phyloP scores from a whole-genome alignment of 768 basidiomycete genomes.

The Termitomyces sp. region DNA sequence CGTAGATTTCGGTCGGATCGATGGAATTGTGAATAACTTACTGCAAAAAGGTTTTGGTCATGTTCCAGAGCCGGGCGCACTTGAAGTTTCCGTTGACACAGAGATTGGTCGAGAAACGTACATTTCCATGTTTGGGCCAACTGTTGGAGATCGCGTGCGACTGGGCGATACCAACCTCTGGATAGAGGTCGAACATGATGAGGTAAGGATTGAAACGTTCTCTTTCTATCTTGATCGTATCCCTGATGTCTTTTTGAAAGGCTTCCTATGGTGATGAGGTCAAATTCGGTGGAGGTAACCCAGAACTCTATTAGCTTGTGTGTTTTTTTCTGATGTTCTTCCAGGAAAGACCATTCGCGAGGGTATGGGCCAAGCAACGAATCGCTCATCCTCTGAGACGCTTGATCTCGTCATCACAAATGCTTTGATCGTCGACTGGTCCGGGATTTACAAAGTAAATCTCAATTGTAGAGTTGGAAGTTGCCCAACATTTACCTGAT shows the following conservation, averaged over 20 bases:
- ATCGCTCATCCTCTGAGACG: conserved; percentile 57
- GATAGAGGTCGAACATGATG: conserved; percentile 89
- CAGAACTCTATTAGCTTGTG: not conserved
- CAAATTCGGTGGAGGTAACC: conserved; percentile 91
- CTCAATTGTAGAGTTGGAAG: not conserved
- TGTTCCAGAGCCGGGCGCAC: conserved; percentile 59
- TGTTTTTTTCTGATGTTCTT: not conserved
- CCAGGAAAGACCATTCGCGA: conserved; percentile 91
- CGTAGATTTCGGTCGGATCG: conserved; percentile 39
- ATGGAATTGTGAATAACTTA: conserved; percentile 43
- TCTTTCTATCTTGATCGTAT: not conserved
- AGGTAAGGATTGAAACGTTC: conserved; percentile 33
- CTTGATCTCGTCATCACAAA: conserved; percentile 96
- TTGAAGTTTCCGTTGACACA: conserved; percentile 46
- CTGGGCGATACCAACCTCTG: conserved; percentile 89
- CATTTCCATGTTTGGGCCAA: conserved; percentile 94
- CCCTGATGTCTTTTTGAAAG: conserved; percentile 27
- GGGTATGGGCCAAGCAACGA: conserved; percentile 93
- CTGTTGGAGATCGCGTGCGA: conserved; percentile 82
- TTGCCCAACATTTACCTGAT: not conserved
- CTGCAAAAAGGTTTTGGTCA: conserved; percentile 68
- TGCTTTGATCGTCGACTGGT: conserved; percentile 92
- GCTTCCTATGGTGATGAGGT: conserved; percentile 94
- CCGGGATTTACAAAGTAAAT: conserved; percentile 86
- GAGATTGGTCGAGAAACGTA: conserved; percentile 70